Evolutionary conservation across 2,329 filamentous ascomycete species (phyloP), one percentile per base, ranked within the genome.

Genomic region (Botrytis aclada): DNA sequence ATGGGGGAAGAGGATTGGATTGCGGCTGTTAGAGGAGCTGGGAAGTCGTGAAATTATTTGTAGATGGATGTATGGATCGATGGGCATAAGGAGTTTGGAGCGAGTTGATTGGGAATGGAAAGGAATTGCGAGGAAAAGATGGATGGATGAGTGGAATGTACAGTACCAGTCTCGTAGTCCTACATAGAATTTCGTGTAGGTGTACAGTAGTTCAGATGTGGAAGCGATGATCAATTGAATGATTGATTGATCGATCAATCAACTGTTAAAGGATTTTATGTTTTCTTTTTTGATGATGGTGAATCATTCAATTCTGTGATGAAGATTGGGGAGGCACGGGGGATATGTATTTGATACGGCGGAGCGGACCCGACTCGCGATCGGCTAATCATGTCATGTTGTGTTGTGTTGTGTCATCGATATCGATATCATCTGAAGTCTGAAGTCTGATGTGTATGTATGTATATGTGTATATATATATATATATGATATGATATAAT

Each of bases 1-100:
- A 18, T 76, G 29, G 71, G 54, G 6, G 79, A 79, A 47, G 79
- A 80, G 34, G 74, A 77, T 54, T 80, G 79, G 79, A 77, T 80
- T 72, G 56, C 60, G 29, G 39, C 51, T 58, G 74, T 80, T 41
- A 76, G 78, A 56, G 74, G 70, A 14, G 78, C 79, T 34, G 79
- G 78, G 54, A 79, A 79, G 60, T 76, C 74, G 12, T 72, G 22
- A 41, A 8, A 39, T 62, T 18, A 62, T 29, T 29, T 29, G 51
- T 56, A 56, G n/a, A 56, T 56, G 56, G 29, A 58, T 56, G n/a
- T n/a, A 56, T 56, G 18, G 34, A 25, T 61, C 18, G 32, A 61
- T 61, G 47, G 45, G 45, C 3, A 16, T 7, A 29, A 39, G 45
- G 34, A n/a, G 25, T 25, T 39, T 37, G 22, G 32, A 39, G 29